These are phyloP conservation scores for Dictyostelium brefeldianum DNA, from an alignment of 78 protist species.

Conservation along the genomic window DNA sequence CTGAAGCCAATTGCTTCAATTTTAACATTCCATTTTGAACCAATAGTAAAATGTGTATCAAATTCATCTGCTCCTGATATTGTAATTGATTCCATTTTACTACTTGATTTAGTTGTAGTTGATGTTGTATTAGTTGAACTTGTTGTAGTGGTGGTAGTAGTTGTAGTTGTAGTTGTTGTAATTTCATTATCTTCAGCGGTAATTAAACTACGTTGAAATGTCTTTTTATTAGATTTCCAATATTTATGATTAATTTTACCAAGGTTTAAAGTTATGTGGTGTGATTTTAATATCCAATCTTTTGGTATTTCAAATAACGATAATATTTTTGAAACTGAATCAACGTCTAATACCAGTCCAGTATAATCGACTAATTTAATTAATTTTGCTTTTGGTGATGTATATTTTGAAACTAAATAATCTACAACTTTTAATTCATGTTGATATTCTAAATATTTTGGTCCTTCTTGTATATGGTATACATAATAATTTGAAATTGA, in stretches of 20 bases:
- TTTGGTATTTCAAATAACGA: conserved; percentile 28
- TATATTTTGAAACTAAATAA: conserved; percentile 14
- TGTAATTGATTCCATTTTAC: not conserved
- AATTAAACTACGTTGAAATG: not conserved
- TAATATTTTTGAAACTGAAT: not conserved
- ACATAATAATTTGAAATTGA: not conserved
- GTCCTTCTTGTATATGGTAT: not conserved
- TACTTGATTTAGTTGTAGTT: not conserved
- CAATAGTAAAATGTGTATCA: conserved; percentile 28
- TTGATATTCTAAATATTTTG: conserved; percentile 13
- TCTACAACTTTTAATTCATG: conserved; percentile 16
- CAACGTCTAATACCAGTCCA: conserved; percentile 1
- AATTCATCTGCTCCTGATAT: not conserved
- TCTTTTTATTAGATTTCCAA: conserved; percentile 7
- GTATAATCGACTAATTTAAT: conserved; percentile 24
- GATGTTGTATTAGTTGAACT: not conserved
- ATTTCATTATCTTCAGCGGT: not conserved
- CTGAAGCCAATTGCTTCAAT: conserved; percentile 59
- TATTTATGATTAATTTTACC: conserved; percentile 8
- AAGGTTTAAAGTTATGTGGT: conserved; percentile 52
- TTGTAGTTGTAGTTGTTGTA: not conserved
- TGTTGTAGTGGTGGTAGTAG: not conserved
- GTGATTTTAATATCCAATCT: conserved; percentile 43
- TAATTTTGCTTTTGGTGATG: not conserved
- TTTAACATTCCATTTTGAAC: not conserved